Conservation (phyloP, 2,329 filamentous ascomycete genomes). For the Ceratocystis lukuohia region DNA sequence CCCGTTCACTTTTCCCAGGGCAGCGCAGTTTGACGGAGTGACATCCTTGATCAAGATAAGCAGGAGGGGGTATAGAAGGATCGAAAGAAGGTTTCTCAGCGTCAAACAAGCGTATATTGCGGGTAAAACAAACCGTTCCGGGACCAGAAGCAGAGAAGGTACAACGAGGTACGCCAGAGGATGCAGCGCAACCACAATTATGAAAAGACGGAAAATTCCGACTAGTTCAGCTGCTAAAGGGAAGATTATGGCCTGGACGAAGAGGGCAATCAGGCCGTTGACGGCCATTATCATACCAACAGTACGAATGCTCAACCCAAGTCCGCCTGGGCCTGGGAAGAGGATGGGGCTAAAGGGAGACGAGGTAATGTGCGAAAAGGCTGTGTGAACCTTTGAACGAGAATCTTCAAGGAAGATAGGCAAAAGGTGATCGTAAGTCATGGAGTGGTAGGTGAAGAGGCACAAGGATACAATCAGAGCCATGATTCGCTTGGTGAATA, state of each 20-base stretch:
- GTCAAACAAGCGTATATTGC: slow-evolving; percentile 46
- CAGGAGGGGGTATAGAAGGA: slow-evolving; percentile 51
- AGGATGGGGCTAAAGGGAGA: slow-evolving; percentile 18
- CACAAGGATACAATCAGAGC: slow-evolving; percentile 62
- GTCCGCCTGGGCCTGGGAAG: slow-evolving; percentile 39
- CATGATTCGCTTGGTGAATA: slow-evolving; percentile 19
- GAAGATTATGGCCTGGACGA: slow-evolving; percentile 48
- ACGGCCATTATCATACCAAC: slow-evolving; percentile 50
- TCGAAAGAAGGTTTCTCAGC: slow-evolving; percentile 47
- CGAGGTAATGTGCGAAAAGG: slow-evolving; percentile 24
- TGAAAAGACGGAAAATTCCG: slow-evolving; percentile 47
- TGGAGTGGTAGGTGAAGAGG: slow-evolving; percentile 88
- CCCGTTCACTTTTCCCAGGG: slow-evolving; percentile 52
- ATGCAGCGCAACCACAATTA: slow-evolving; percentile 45
- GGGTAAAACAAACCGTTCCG: slow-evolving; percentile 36
- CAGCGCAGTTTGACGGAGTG: slow-evolving; percentile 37
- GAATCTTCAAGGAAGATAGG: slow-evolving; percentile 87
- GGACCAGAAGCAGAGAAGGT: slow-evolving; percentile 43
- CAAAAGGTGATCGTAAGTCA: slow-evolving; percentile 85
- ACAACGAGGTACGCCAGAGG: slow-evolving; percentile 48
- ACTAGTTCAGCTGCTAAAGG: slow-evolving; percentile 44
- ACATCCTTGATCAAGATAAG: slow-evolving; percentile 56
- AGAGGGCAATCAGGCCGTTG: slow-evolving; percentile 44
- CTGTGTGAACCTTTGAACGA: slow-evolving; percentile 32
- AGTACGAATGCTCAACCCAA: slow-evolving; percentile 48